Evolutionary conservation across 768 basidiomycete genomes (phyloP).

Genomic region (Phaffia tasmanica): DNA sequence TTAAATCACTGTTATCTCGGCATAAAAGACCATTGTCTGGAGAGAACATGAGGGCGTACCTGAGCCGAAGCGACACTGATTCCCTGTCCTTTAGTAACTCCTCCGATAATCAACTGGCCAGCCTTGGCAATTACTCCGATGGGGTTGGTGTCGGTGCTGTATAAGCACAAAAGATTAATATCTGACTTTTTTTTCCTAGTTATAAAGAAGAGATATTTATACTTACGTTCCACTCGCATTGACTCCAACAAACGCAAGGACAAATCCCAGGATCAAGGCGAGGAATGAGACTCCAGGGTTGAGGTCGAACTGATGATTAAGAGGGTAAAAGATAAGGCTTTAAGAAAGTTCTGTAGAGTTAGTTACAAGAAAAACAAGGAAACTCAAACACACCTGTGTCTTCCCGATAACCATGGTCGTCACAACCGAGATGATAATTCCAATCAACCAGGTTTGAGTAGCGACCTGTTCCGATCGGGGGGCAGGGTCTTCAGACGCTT

Average conservation of each 20-base stretch:
- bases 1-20: too few relatives aligned
- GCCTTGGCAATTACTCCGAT: slow-evolving; percentile 36
- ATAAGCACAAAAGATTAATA: too few relatives aligned
- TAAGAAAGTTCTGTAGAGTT: slow-evolving; percentile 26
- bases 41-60: too few relatives aligned
- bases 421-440: slow-evolving; percentile 45
- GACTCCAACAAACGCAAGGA: slow-evolving; percentile 59
- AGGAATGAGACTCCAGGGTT: slow-evolving; percentile 46
- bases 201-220: too few relatives aligned
- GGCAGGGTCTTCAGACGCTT: slow-evolving; percentile 47
- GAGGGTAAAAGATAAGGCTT: slow-evolving; percentile 8
- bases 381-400: not conserved
- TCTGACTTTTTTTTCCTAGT: too few relatives aligned
- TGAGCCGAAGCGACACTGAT: slow-evolving; percentile 35
- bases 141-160: slow-evolving; percentile 5
- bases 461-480: slow-evolving; percentile 51
- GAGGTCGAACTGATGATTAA: slow-evolving; percentile 10
- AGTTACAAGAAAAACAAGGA: slow-evolving; percentile 5
- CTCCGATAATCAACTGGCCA: slow-evolving; percentile 56
- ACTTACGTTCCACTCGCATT: slow-evolving; percentile 46
- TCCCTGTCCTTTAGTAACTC: slow-evolving; percentile 46
- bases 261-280: slow-evolving; percentile 50
- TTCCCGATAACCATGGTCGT: slow-evolving; percentile 44
- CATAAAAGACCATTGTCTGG: too few relatives aligned
- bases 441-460: slow-evolving; percentile 47